Base-by-base conservation (phyloP, 163 green algal genomes). In the Trebouxia gelatinosa region DNA sequence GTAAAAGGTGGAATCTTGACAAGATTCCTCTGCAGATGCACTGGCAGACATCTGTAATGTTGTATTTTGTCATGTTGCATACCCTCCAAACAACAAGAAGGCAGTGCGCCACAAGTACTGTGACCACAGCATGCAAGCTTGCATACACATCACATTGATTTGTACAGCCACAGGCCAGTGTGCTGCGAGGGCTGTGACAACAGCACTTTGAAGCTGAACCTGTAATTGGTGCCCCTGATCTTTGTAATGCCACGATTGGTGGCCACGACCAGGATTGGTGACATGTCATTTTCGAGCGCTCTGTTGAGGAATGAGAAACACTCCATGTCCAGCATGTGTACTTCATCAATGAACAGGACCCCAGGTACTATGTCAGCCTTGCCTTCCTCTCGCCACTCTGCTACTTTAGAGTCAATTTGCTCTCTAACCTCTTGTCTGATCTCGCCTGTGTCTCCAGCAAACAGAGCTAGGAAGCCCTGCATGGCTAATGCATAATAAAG, bases 301-400 rank as follows among this genome's bases (percentile, higher is more conserved):
- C 96, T 88, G 86, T 98, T 98, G 13, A 99, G 85, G 91, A 97
- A 99, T 13, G 89, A 96, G 89, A 99, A 99, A 90, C 96, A 99
- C 85, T 99, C 96, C 54, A 99, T 98, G 87, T 99, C 96, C 32
- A 99, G 88, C 95, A 98, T 98, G 90, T 98, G 95, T 70, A 98
- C 74, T 89, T 99, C 96, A 82, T 99, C 96, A 74, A 99, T 98
- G 89, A 99, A 99, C 19, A 99, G 89, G 79, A 99, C 96, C 9
- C 96, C 96, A 0, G 96, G 96, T n/a, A 98, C 87, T 39, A 99
- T 97, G 75, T 98, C 95, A 1, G 96, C 96, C 84, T 98, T 98
- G 80, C 96, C 96, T 85, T 99, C 96, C 83, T 99, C 96, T 35
- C 95, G 89, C 96, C 96, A 99, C 87, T 98, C 94, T 3, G 93